Percentiles rank a stretch among this genome's conserved stretches.
Conservation (phyloP, 768 basidiomycete genomes). For the Melanogaster broomeanus region DNA sequence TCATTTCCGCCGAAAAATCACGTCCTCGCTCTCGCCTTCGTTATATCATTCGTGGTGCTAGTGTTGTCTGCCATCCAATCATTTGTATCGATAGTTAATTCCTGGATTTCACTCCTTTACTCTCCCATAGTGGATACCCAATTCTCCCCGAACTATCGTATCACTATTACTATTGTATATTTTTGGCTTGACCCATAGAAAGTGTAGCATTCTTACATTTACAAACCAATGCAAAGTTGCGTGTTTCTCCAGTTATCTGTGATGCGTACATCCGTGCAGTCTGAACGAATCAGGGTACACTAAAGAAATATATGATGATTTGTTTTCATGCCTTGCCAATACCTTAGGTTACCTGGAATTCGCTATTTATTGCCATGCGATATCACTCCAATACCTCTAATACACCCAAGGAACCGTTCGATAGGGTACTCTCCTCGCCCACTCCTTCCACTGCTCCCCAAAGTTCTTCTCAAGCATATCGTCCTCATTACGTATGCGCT, state of each 20-base stretch:
- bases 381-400: no score
- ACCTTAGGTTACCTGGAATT: no score
- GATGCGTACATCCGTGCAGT: no score
- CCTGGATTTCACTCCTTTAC: not conserved
- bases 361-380: no score
- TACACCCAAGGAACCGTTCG: not conserved
- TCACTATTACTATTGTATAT: slow-evolving; percentile 25
- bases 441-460: slow-evolving; percentile 27
- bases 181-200: slow-evolving; percentile 27
- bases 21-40: not conserved
- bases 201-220: slow-evolving; percentile 17
- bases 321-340: no score
- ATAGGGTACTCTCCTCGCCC: not conserved
- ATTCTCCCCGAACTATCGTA: slow-evolving; percentile 8
- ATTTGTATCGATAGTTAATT: slow-evolving; percentile 31
- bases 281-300: no score
- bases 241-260: no score
- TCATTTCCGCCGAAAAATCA: not conserved
- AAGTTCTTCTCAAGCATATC: slow-evolving; percentile 27
- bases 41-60: not conserved
- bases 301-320: no score
- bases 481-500: slow-evolving; percentile 30
- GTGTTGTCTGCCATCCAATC: slow-evolving; percentile 2
- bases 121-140: slow-evolving; percentile 19
- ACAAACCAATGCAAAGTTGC: not conserved